Evolutionary conservation across 805 yeast species (phyloP).

Genomic region (Cyberlindnera suaveolens): DNA sequence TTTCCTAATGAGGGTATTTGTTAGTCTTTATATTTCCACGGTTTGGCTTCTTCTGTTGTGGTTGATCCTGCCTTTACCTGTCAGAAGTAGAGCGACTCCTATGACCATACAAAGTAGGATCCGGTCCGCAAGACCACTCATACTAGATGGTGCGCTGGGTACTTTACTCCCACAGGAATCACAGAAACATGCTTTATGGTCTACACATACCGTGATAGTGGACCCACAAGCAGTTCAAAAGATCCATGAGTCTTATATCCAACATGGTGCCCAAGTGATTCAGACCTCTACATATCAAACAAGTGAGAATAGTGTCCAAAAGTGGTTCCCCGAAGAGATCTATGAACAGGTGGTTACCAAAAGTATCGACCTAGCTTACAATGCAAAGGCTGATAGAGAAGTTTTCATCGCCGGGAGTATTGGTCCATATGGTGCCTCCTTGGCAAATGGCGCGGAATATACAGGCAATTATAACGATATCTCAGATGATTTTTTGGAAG

Average conservation of each 20-base stretch:
- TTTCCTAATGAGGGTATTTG: too few relatives aligned
- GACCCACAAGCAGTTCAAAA: slow-evolving; percentile 37
- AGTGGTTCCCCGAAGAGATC: slow-evolving; percentile 25
- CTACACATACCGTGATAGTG: slow-evolving; percentile 42
- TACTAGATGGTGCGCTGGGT: slow-evolving; percentile 21
- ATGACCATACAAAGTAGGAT: slow-evolving; percentile 3
- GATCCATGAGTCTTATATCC: slow-evolving; percentile 46
- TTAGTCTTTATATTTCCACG: too few relatives aligned
- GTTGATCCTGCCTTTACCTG: neutral
- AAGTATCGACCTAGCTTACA: slow-evolving; percentile 13
- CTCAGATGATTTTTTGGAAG: slow-evolving; percentile 29
- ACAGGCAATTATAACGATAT: slow-evolving; percentile 55
- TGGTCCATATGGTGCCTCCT: slow-evolving; percentile 73
- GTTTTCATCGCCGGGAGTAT: slow-evolving; percentile 50
- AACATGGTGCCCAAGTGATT: slow-evolving; percentile 48
- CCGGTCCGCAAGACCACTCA: slow-evolving; percentile 5
- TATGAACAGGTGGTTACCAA: slow-evolving; percentile 5
- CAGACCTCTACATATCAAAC: slow-evolving; percentile 57
- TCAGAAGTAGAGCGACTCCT: neutral
- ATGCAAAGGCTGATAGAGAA: slow-evolving; percentile 5
- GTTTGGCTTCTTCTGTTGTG: neutral
- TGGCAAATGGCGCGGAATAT: slow-evolving; percentile 67
- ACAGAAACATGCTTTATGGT: slow-evolving; percentile 43
- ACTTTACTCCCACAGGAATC: slow-evolving; percentile 16
- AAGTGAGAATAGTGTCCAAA: slow-evolving; percentile 20